Evolutionary conservation across 2,329 filamentous ascomycete species (phyloP).

Genomic region (Neospermospora avenae): DNA sequence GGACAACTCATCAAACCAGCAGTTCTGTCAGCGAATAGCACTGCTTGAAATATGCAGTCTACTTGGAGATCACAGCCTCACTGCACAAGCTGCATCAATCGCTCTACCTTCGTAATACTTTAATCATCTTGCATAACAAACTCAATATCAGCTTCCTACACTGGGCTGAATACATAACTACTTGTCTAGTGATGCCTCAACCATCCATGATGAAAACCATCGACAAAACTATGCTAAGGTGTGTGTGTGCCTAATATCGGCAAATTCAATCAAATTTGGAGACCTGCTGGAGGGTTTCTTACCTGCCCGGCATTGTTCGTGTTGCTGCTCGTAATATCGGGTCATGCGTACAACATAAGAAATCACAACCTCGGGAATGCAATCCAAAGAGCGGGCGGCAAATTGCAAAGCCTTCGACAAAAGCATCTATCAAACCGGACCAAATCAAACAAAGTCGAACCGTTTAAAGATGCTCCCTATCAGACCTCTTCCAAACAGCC

Average conservation of each 20-base stretch:
- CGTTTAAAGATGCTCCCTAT: conserved; percentile 10
- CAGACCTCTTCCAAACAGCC: conserved; percentile 8
- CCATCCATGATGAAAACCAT: neutral
- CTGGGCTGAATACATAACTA: conserved; percentile 10
- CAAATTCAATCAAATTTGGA: neutral
- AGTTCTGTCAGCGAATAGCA: conserved; percentile 2
- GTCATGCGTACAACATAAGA: conserved; percentile 1
- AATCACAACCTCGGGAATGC: neutral
- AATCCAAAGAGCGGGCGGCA: conserved; percentile 7
- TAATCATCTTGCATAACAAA: conserved; percentile 21
- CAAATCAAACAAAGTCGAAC: conserved; percentile 12
- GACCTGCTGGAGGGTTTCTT: no score
- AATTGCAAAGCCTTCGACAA: conserved; percentile 16
- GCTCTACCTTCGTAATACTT: conserved; percentile 12
- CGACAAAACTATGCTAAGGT: neutral
- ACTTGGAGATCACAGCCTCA: conserved; percentile 28
- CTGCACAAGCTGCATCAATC: conserved; percentile 28
- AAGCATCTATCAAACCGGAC: conserved; percentile 7
- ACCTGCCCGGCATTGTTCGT: neutral
- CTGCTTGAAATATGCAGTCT: neutral
- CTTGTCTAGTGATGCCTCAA: conserved; percentile 1
- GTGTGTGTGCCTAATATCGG: neutral
- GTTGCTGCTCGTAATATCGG: neutral
- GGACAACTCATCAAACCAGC: conserved; percentile 7
- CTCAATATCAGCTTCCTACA: conserved; percentile 10